Base-by-base conservation (phyloP, 2,329 filamentous ascomycete genomes). In the Colletotrichum musicola region DNA sequence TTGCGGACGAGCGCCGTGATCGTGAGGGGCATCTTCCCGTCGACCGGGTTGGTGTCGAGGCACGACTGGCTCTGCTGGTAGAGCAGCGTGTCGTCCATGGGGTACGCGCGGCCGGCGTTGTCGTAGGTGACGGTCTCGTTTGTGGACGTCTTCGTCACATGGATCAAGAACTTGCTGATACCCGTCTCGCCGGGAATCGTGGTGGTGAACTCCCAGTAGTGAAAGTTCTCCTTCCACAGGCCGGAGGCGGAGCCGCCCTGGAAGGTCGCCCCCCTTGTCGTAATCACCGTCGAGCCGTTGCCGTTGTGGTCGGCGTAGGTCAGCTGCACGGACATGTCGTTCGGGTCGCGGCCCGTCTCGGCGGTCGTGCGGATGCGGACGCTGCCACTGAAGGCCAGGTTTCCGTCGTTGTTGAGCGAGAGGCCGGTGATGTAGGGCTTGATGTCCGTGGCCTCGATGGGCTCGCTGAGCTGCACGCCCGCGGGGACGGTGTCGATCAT, bases 401-500 rank as follows among this genome's bases (percentile, higher is more conserved):
- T 69, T 4, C 76, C 73, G 9, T 72, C 72, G 49, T 64, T 47
- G 55, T 76, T 75, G 18, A 79, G 68, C 12, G 72, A 74, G 4
- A 79, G 35, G 1, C 4, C 71, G 0, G 38, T 63, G 16, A 78
- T 73, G 27, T 80, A 78, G 2, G 78, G 78, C 47, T 78, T 80
- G 44, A 80, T 63, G 3, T 76, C 74, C 14, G 76, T 73, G 0
- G 74, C 68, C 16, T 75, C 71, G 4, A 80, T 71, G 13, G 73
- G 71, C 1, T 77, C 74, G 14, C 72, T 75, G 3, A 80, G 73
- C 6, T 71, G 68, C 7, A 80, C 77, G 1, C 16, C 70, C 5
- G 69, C 62, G 1, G 78, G 78, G 0, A 80, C 77, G 0, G 78
- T 79, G 54, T 80, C 73, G 44, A 80, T 76, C 78, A 80, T 80